Percentiles rank a stretch among this genome's conserved stretches.
Conservation (phyloP, 192 early-diverging fungal species). For the Coemansia guatemalensis region DNA sequence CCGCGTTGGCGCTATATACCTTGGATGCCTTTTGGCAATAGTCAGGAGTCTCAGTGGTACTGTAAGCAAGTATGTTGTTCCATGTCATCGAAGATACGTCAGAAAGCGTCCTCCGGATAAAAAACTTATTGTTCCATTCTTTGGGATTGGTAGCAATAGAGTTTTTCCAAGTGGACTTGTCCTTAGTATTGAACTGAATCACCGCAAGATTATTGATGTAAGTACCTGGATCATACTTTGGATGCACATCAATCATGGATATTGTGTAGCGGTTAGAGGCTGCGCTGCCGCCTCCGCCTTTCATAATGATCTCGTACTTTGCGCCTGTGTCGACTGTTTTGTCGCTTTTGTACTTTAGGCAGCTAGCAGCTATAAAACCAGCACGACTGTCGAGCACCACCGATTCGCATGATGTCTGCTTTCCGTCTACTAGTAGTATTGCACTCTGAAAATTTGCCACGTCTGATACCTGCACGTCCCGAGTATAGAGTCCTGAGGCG, state of each 20-base stretch:
- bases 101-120: constrained; percentile 26
- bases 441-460: constrained; percentile 21
- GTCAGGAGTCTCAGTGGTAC: constrained; percentile 17
- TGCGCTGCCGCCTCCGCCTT: constrained; percentile 15
- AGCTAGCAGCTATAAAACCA: constrained; percentile 41
- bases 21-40: constrained; percentile 30
- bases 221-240: constrained; percentile 14
- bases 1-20: constrained; percentile 21
- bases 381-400: constrained; percentile 41
- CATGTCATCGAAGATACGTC: constrained; percentile 7
- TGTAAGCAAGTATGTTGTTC: constrained; percentile 25
- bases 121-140: constrained; percentile 31
- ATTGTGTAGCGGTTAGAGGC: constrained; percentile 15
- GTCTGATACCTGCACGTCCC: constrained; percentile 19
- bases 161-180: constrained; percentile 15
- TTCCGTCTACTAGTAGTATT: constrained; percentile 25
- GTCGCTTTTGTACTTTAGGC: constrained; percentile 13
- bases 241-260: constrained; percentile 23
- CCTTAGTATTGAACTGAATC: constrained; percentile 19
- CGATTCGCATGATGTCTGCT: constrained; percentile 41
- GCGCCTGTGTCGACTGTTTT: constrained; percentile 7
- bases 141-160: constrained; percentile 34
- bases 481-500: constrained; percentile 2
- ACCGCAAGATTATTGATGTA: constrained; percentile 44
- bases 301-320: constrained; percentile 22